Conservation (phyloP, 1,139 yeast species). For the Groenewaldozyma auringiensis region DNA sequence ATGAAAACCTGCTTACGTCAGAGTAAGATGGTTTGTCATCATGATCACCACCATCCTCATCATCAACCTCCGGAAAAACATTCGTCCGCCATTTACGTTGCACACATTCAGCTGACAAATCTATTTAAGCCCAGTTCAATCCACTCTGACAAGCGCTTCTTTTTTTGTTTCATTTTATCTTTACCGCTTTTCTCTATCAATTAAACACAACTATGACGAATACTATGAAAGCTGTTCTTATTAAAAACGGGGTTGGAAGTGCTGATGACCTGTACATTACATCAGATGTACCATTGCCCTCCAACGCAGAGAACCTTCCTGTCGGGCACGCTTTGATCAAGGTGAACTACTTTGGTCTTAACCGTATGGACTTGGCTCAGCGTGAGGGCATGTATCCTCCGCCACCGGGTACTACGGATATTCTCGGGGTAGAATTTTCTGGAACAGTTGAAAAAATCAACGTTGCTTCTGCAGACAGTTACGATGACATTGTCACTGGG, state of each 20-base stretch:
- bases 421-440: slow-evolving; percentile 33
- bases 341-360: slow-evolving; percentile 30
- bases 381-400: slow-evolving; percentile 25
- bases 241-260: slow-evolving; percentile 24
- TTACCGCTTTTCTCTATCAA: no score
- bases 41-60: no score
- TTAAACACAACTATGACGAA: no score
- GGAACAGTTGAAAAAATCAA: slow-evolving; percentile 25
- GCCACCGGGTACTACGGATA: slow-evolving; percentile 26
- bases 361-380: slow-evolving; percentile 30
- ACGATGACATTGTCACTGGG: slow-evolving; percentile 3
- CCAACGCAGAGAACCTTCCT: slow-evolving; percentile 15
- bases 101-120: no score
- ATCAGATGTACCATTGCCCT: background rate
- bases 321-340: slow-evolving; percentile 25
- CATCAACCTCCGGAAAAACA: no score
- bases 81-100: no score
- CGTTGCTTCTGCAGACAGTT: slow-evolving; percentile 11
- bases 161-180: no score
- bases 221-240: slow-evolving; percentile 24
- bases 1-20: no score
- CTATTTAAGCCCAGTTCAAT: no score
- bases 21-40: no score
- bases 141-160: no score
- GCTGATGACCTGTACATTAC: slow-evolving; percentile 24